These are phyloP conservation scores for Triticum timopheevii DNA, from an alignment of 176 grass and related monocot genomes.

Conservation along the genomic window DNA sequence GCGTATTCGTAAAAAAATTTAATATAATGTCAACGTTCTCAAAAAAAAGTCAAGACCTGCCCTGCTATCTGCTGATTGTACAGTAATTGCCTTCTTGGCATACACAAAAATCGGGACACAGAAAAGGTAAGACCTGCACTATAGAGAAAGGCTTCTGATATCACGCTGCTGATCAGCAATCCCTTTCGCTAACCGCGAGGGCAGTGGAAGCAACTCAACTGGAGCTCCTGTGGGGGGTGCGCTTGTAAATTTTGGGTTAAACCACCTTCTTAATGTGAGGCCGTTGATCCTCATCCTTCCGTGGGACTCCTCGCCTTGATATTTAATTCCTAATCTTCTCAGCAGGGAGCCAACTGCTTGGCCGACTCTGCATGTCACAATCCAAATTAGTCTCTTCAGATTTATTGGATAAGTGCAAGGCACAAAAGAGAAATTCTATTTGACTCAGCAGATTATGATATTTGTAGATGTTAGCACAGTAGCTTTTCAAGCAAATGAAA, in stretches of 20 bases:
- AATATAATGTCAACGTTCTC: no score
- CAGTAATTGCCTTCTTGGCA: background rate
- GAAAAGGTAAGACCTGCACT: background rate
- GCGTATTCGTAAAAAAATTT: no score
- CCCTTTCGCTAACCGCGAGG: slow-evolving; percentile 62
- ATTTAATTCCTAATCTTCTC: slow-evolving; percentile 83
- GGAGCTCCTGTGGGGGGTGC: slow-evolving; percentile 35
- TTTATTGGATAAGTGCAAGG: slow-evolving; percentile 8
- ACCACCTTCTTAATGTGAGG: slow-evolving; percentile 86
- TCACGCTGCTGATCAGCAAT: slow-evolving; percentile 78
- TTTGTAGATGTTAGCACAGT: background rate
- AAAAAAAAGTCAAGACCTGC: no score
- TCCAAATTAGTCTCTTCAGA: slow-evolving; percentile 27
- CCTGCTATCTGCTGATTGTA: background rate
- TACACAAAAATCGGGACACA: background rate
- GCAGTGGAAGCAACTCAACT: slow-evolving; percentile 58
- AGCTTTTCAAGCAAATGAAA: slow-evolving; percentile 6
- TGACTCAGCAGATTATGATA: background rate
- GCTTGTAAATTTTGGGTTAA: slow-evolving; percentile 66
- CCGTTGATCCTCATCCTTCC: slow-evolving; percentile 85
- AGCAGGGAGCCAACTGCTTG: slow-evolving; percentile 81
- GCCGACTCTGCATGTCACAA: slow-evolving; percentile 58
- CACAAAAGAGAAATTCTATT: background rate
- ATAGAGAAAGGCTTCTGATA: slow-evolving; percentile 64
- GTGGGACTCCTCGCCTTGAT: slow-evolving; percentile 83